phyloP scores from a whole-genome alignment of 176 grass and related monocot species.

The Cymbopogon citratus region DNA sequence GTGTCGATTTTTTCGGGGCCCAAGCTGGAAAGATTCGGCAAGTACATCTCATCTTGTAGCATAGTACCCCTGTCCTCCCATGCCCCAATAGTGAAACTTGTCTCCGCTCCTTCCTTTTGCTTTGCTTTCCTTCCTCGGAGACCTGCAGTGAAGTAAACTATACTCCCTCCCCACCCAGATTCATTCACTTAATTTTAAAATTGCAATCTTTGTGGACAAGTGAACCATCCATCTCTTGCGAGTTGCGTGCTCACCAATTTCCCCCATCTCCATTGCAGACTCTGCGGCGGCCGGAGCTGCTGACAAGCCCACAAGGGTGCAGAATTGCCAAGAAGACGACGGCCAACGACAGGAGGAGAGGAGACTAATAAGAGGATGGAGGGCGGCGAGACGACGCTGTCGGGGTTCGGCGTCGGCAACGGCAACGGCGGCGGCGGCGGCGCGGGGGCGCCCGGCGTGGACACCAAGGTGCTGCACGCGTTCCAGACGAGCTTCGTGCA shows the following conservation, averaged over 20 bases:
- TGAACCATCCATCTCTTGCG: background rate
- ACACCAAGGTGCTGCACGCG: constrained; percentile 62
- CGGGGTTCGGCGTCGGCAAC: constrained; percentile 27
- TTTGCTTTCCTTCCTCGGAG: background rate
- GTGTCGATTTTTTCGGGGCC: background rate
- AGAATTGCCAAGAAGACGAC: no score
- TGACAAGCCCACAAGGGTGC: background rate
- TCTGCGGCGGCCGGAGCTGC: background rate
- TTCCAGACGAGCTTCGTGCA: constrained; percentile 87
- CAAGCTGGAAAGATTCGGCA: constrained; percentile 43
- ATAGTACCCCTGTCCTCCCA: constrained; percentile 19
- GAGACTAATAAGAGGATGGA: background rate
- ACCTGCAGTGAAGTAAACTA: background rate
- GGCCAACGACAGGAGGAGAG: no score
- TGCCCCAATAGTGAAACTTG: constrained; percentile 25
- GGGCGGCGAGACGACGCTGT: constrained; percentile 33
- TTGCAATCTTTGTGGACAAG: background rate
- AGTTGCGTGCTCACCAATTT: background rate
- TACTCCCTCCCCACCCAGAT: background rate
- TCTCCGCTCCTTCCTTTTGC: background rate
- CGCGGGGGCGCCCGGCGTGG: background rate
- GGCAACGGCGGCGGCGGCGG: background rate
- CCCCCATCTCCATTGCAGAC: background rate
- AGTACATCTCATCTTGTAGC: constrained; percentile 37
- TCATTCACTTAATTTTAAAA: background rate